Base-by-base conservation (phyloP, 108 stramenopile species). In the Stephanodiscus triporus region DNA sequence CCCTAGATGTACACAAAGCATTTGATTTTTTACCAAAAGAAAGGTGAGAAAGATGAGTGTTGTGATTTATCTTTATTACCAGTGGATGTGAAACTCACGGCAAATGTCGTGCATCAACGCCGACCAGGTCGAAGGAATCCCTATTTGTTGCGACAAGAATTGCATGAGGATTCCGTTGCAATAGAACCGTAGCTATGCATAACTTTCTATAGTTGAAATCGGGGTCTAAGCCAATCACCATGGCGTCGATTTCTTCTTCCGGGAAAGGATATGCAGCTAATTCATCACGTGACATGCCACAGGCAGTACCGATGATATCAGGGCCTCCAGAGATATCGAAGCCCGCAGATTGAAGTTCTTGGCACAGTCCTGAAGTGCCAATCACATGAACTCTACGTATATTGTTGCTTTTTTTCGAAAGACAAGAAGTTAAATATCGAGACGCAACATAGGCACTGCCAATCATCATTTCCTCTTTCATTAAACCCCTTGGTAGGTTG, bases 121-220 rank as follows among this genome's bases (percentile, higher is more conserved):
- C 93, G 9, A 93, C 86, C 38, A 86, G 57, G 72, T 95, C 94
- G 56, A 80, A 92, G 6, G 89, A 80, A 77, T 97, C 96, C 24
- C 67, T 37, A 69, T 94, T 94, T 34, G 96, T 96, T 5, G 96
- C 90, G 20, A 96, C 77, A 54, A 94, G 82, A 17, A 87, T 43
- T 13, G 88, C 90, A 0, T 88, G 51, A 0, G 89, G 88, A 78
- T 96, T 89, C 6, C 81, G 84, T 37, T 90, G 77, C 60, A 91
- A 66, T 56, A 93, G 36, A 13, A 87, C 88, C n/a, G 82, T 84
- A 11, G 95, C 95, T 59, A 91, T 80, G 67, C 83, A 83, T 47
- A 96, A 78, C 77, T 96, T 96, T 49, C 88, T 77, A 68, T 88
- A 94, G 30, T 77, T 85, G 64, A 94, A 87, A 32, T 80, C 84